Base-by-base conservation (phyloP, 228 moss, liverwort and hornwort genomes). In the Sphagnum fallax region DNA sequence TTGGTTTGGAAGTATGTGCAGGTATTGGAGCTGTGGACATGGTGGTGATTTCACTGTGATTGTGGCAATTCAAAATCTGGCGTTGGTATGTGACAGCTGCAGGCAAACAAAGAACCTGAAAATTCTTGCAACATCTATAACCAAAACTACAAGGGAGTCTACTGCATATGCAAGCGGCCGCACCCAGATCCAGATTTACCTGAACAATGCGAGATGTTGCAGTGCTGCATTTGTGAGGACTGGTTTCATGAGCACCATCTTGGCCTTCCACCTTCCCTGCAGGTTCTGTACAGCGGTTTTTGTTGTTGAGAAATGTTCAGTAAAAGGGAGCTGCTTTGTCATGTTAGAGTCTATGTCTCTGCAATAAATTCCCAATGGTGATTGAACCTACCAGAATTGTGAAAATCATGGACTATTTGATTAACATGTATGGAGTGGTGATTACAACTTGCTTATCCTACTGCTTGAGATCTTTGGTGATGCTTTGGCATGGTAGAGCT, bases 1-100 rank as follows among this genome's bases (percentile, higher is more conserved):
- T 0, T 7, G 9, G 53, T 55, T 55, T 55, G 12, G 9, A 55
- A 7, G 53, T 32, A 55, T 55, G 53, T 12, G 7, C 72, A 92
- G 89, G 91, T 96, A 69, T 75, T 90, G 58, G 91, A 91, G 80
- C 76, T 94, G 53, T 94, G 94, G 94, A 94, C 94, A 59, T 83
- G 88, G 69, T 78, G 91, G 71, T 65, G 77, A 67, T 94, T 94
- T 65, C 86, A 87, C 11, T 94, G 94, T 18, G 90, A 94, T 61
- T 94, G 94, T 71, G 91, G 94, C 6, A 91, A 91, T 73, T 81
- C 79, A 66, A 94, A 94, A 76, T 94, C 81, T 65, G 88, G 88
- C 32, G 74, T 53, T 50, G 57, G 80, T 8, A 78, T 87, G 13
- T 94, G 94, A 83, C 87, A 84, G 73, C 87, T 94, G 32, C 68